These are phyloP conservation scores for Penicillium janthinellum DNA, from an alignment of 2,329 filamentous ascomycete species.

Conservation along the genomic window DNA sequence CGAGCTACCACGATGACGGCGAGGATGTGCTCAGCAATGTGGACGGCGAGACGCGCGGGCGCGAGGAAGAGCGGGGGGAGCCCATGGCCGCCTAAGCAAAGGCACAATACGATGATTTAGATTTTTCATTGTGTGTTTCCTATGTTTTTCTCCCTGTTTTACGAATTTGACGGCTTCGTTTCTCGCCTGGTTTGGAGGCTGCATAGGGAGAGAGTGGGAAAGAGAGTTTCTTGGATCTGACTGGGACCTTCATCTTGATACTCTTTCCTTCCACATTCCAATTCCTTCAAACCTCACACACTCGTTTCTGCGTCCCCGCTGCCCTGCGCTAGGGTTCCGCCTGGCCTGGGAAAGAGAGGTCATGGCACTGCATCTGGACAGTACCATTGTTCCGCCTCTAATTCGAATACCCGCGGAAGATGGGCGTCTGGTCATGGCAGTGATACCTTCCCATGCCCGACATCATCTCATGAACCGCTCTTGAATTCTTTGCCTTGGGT, in stretches of 20 bases:
- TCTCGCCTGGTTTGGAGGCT: background rate
- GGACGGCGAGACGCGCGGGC: conserved; percentile 38
- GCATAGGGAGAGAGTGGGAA: background rate
- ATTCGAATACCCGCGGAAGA: background rate
- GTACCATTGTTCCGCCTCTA: background rate
- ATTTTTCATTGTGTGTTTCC: conserved; percentile 1
- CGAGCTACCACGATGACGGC: conserved; percentile 47
- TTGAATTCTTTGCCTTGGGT: background rate
- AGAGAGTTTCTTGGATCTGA: no score
- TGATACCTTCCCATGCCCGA: background rate
- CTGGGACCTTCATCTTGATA: background rate
- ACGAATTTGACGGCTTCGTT: conserved; percentile 19
- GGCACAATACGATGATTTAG: background rate
- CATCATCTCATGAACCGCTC: background rate
- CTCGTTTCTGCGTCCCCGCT: conserved; percentile 1
- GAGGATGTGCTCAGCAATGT: conserved; percentile 39
- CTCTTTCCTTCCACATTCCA: background rate
- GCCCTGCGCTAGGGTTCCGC: background rate
- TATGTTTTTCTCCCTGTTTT: background rate
- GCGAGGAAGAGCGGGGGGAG: conserved; percentile 41
- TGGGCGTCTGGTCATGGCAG: background rate
- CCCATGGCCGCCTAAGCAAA: conserved; percentile 27
- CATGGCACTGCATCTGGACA: conserved; percentile 4
- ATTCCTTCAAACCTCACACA: background rate
- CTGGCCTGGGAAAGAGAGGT: background rate